Conservation (phyloP, 2,329 filamentous ascomycete genomes). For the Phyllosticta paracitricarpa region DNA sequence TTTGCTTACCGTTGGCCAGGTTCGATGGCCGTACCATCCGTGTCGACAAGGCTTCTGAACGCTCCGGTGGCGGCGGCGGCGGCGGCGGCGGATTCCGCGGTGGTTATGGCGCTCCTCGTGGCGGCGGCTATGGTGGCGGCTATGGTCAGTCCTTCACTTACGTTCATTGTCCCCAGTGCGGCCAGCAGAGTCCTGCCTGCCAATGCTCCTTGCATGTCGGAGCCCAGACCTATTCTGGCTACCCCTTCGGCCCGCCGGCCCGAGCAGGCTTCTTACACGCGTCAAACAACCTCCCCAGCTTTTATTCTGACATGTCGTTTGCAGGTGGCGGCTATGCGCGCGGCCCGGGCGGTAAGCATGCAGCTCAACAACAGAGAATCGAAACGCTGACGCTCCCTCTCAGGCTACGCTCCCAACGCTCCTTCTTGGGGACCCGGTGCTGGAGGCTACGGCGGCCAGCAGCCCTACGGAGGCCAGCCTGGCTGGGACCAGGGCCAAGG, state of each 20-base stretch:
- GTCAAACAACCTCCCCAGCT: slow-evolving; percentile 1
- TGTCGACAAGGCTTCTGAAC: slow-evolving; percentile 89
- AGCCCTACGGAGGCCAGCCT: slow-evolving; percentile 22
- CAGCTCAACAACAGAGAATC: not conserved
- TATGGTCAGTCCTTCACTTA: slow-evolving; percentile 16
- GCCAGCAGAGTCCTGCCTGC: not conserved
- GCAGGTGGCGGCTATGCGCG: slow-evolving; percentile 15
- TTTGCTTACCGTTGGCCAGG: slow-evolving; percentile 35
- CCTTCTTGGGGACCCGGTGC: slow-evolving; percentile 17
- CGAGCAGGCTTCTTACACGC: not conserved
- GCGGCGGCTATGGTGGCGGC: slow-evolving; percentile 18
- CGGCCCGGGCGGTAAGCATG: slow-evolving; percentile 14
- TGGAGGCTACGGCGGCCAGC: slow-evolving; percentile 23
- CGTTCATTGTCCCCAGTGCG: not conserved
- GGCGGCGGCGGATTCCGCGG: slow-evolving; percentile 26
- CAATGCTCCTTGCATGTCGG: not conserved
- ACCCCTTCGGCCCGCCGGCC: slow-evolving; percentile 10
- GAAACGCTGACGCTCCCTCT: not conserved
- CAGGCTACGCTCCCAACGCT: slow-evolving; percentile 12
- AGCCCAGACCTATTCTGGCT: not conserved
- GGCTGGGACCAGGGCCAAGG: slow-evolving; percentile 13
- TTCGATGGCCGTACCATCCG: slow-evolving; percentile 92
- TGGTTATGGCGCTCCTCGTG: slow-evolving; percentile 19
- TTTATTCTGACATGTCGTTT: slow-evolving; percentile 16
- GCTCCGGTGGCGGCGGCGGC: slow-evolving; percentile 44